A percentile compares a stretch with the other conserved stretches of the same genome.
Conservation (phyloP, 345 rosid genomes). For the Dipteronia sinensis region DNA sequence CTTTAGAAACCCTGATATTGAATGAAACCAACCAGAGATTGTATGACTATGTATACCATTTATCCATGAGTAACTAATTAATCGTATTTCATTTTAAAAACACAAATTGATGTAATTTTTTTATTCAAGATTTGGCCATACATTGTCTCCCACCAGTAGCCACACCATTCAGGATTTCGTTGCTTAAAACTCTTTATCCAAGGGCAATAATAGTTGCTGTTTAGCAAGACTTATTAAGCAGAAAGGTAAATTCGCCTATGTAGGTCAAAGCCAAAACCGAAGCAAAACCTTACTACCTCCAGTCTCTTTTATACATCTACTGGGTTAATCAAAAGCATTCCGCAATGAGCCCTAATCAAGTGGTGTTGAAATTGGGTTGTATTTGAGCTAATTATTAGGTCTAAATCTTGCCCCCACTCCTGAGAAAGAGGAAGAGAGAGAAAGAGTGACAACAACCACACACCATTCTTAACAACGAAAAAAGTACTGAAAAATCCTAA, state of each 20-base stretch:
- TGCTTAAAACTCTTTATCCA: background rate
- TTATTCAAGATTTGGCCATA: background rate
- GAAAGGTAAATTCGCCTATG: background rate
- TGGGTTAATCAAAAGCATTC: background rate
- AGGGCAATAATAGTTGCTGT: background rate
- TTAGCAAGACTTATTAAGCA: background rate
- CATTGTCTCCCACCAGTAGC: background rate
- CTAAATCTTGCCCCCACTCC: background rate
- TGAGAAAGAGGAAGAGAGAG: background rate
- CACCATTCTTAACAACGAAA: background rate
- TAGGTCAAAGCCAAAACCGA: no score
- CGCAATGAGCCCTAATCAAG: background rate
- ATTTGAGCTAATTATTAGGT: background rate
- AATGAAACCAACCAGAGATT: conserved; percentile 13
- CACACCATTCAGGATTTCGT: background rate
- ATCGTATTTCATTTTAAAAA: background rate
- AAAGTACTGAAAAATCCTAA: background rate
- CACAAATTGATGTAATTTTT: background rate
- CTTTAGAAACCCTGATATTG: conserved; percentile 72
- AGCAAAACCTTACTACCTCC: no score
- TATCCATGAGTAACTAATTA: background rate
- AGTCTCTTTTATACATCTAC: no score
- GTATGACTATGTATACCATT: conserved; percentile 1
- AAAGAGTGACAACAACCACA: background rate
- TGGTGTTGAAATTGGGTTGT: background rate